Evolutionary conservation across 1,284 basidiomycete genomes (phyloP), one percentile per base, ranked within the genome.

Genomic region (Trichosporon ovoides): DNA sequence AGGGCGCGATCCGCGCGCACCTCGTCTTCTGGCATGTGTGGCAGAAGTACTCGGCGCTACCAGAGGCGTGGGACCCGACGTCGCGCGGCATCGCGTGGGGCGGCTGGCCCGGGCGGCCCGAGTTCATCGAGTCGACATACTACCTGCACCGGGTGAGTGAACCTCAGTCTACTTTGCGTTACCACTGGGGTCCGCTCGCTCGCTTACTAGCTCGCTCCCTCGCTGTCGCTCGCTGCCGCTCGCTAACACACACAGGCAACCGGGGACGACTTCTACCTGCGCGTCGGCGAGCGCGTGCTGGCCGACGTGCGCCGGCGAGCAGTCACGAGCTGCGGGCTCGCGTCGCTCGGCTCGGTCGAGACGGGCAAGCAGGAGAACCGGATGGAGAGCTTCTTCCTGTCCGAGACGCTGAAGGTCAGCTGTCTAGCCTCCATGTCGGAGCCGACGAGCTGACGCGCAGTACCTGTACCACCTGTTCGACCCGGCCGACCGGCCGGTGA

Each of bases 61-160:
- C 93, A 7, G 93, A 97, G 77, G 85, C 91, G 20, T 97, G 88
- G 80, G 88, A 91, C 68, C 88, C 87, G 72, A 83, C 83, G 64
- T 85, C 81, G 63, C 84, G 84, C 67, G 77, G 82, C 61, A 86
- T 88, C 12, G 90, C 88, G 4, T 86, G 88, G 61, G 80, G 84
- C 57, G 88, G 89, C 63, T 95, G 91, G 68, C 91, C 91, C 10
- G 79, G 93, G 56, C 81, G 91, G 59, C 91, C 75, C 81, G 92
- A 96, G 75, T 92, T 94, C 66, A 83, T 94, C 59, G 92, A 96
- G 76, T 91, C 88, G 22, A 97, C 90, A 3, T 94, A 92, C 84
- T 95, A 94, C 77, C 80, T 97, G 11, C 94, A 96, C 70, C 83
- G 88, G 54, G 91, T 89, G 68, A 65, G 84, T 77, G n/a, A n/a